phyloP scores from a whole-genome alignment of 345 rosid genomes.

The Microthlaspi erraticum region DNA sequence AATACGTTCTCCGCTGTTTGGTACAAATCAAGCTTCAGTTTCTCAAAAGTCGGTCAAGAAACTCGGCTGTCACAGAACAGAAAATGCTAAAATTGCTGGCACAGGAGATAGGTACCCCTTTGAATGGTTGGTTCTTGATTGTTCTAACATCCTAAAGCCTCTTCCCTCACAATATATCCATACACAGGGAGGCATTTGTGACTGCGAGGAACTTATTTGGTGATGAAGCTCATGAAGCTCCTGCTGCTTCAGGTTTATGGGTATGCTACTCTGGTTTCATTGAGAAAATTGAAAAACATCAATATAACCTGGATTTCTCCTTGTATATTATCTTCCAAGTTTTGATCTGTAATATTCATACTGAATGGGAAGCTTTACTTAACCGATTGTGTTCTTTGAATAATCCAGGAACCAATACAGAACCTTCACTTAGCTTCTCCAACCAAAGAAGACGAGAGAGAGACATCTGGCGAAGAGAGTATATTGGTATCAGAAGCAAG shows the following conservation, averaged over 20 bases:
- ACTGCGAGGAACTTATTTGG: slow-evolving; percentile 55
- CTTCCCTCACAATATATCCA: slow-evolving; percentile 9
- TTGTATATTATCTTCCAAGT: not conserved
- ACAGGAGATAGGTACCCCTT: slow-evolving; percentile 52
- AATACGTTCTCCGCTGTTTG: slow-evolving; percentile 51
- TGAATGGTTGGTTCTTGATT: slow-evolving; percentile 9
- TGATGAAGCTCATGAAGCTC: slow-evolving; percentile 50
- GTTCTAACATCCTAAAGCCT: not conserved
- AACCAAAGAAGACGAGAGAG: slow-evolving; percentile 37
- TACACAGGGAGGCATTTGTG: slow-evolving; percentile 52
- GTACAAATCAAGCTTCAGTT: slow-evolving; percentile 47
- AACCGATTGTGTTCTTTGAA: slow-evolving; percentile 15
- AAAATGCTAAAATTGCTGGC: slow-evolving; percentile 40
- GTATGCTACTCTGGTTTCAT: slow-evolving; percentile 45
- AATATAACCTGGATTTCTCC: not conserved
- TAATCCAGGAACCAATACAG: slow-evolving; percentile 46
- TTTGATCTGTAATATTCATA: slow-evolving; percentile 4
- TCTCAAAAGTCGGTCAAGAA: slow-evolving; percentile 55
- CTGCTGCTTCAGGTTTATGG: slow-evolving; percentile 47
- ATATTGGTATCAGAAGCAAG: slow-evolving; percentile 30
- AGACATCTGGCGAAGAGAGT: slow-evolving; percentile 25
- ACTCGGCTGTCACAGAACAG: slow-evolving; percentile 44
- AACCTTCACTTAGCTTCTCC: slow-evolving; percentile 37
- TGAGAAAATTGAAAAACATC: slow-evolving; percentile 3
- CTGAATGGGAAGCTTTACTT: not conserved